Percentiles rank a stretch among this genome's conserved stretches.
Conservation (phyloP, 768 basidiomycete genomes). For the Pleurotus eryngii region DNA sequence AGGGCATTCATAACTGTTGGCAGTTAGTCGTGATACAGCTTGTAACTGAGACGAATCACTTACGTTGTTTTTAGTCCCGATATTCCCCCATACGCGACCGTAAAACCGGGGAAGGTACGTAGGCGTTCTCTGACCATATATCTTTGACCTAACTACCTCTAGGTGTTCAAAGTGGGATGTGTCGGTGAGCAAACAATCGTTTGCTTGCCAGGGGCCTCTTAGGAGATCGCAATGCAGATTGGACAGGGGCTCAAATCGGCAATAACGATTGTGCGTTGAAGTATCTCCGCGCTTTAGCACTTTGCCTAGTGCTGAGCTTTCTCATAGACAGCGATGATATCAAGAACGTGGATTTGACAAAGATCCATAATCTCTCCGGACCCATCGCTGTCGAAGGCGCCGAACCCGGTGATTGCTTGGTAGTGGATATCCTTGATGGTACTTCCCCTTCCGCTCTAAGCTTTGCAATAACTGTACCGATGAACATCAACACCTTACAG, state of each 20-base stretch:
- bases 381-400: constrained; percentile 74
- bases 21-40: constrained; percentile 46
- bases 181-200: constrained; percentile 40
- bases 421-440: constrained; percentile 78
- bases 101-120: constrained; percentile 57
- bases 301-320: not conserved
- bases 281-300: not conserved
- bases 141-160: not conserved
- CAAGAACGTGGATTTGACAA: constrained; percentile 58
- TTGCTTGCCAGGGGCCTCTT: no score
- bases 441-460: not conserved
- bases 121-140: not conserved
- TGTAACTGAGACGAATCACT: not conserved
- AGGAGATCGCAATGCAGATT: constrained; percentile 40
- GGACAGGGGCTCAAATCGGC: constrained; percentile 78
- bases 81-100: constrained; percentile 58
- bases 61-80: constrained; percentile 42
- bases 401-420: constrained; percentile 75
- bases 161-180: constrained; percentile 72
- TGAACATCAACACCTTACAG: constrained; percentile 25
- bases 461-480: not conserved
- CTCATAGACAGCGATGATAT: constrained; percentile 61
- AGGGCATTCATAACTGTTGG: constrained; percentile 74
- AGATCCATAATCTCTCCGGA: constrained; percentile 73
- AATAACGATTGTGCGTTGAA: constrained; percentile 61